phyloP scores from a whole-genome alignment of 2,329 filamentous ascomycete species.

The Penicillium thymicola region DNA sequence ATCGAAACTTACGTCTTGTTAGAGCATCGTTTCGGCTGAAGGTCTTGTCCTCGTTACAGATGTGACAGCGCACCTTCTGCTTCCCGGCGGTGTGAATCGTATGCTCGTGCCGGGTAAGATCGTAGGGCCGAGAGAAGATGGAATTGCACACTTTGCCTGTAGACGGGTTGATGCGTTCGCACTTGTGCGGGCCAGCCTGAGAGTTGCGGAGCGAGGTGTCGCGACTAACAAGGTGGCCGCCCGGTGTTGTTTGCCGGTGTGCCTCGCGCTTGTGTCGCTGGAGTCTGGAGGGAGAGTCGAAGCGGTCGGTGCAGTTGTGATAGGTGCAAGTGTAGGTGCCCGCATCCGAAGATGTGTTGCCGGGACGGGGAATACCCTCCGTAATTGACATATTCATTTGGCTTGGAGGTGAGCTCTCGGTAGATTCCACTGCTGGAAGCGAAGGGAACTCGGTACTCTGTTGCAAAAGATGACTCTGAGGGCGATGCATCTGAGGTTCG shows the following conservation, averaged over 20 bases:
- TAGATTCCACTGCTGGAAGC: slow-evolving; percentile 61
- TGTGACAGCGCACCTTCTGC: slow-evolving; percentile 86
- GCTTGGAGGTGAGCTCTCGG: slow-evolving; percentile 40
- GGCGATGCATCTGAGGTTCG: slow-evolving; percentile 30
- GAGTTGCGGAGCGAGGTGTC: slow-evolving; percentile 64
- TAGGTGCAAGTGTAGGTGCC: slow-evolving; percentile 97
- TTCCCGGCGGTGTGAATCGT: slow-evolving; percentile 95
- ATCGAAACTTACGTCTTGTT: slow-evolving; percentile 47
- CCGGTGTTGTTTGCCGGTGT: slow-evolving; percentile 70
- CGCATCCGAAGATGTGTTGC: slow-evolving; percentile 66
- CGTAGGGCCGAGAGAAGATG: slow-evolving; percentile 91
- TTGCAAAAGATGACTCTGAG: slow-evolving; percentile 37
- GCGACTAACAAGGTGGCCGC: slow-evolving; percentile 43
- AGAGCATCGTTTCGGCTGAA: slow-evolving; percentile 94
- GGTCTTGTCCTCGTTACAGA: slow-evolving; percentile 95
- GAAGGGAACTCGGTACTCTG: slow-evolving; percentile 57
- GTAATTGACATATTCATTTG: slow-evolving; percentile 32
- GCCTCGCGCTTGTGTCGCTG: slow-evolving; percentile 96
- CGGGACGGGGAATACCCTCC: slow-evolving; percentile 52
- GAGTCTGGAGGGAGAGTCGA: slow-evolving; percentile 79
- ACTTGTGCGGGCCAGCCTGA: slow-evolving; percentile 89
- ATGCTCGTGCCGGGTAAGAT: slow-evolving; percentile 92
- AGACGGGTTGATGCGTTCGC: slow-evolving; percentile 87
- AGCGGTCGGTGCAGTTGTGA: slow-evolving; percentile 82
- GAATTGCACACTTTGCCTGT: slow-evolving; percentile 94